Base-by-base conservation (phyloP, 148 eudicot species). In the Camellia japonica region DNA sequence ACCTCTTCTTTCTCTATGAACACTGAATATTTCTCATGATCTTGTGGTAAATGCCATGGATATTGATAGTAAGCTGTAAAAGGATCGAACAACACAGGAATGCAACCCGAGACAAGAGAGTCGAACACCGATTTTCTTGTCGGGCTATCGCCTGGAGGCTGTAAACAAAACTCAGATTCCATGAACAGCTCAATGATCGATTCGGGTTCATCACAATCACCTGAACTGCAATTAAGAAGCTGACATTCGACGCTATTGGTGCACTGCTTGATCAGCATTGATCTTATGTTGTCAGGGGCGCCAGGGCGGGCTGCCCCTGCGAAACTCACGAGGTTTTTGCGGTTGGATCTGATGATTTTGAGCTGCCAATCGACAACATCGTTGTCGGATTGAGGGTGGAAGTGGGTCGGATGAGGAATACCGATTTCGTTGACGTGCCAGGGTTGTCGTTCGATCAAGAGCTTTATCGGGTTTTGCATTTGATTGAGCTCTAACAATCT, bases 51-150 rank as follows among this genome's bases (percentile, higher is more conserved):
- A 77, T 95, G 97, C 96, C 98, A 95, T 9, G 97, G 89, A 75
- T 95, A 95, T 60, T 95, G 98, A 68, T 91, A 91, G 79, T 90
- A 86, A 1, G 94, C 94, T 0, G 98, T 90, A 19, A 88, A 83
- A 0, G 93, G 97, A 68, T 88, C 86, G 52, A 95, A 95, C 0
- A 95, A 30, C 16, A 95, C 97, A 0, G 97, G 98, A n/a, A 93
- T 94, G 59, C 98, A 94, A 2, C 98, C 97, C 2, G 90, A 79
- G 62, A 95, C 70, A 0, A 95, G 86, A 1, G 98, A 90, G 83
- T 95, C 97, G 5, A 95, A 93, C 6, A 90, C 85, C 0, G 98
- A 93, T 75, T 91, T 95, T 73, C 97, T 85, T 0, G 97, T 95
- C 0, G 94, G 91, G 74, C 93, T 91, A 20, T 91, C 97, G 0